Conservation (phyloP, 768 basidiomycete species). For the Kwoniella sp. region DNA sequence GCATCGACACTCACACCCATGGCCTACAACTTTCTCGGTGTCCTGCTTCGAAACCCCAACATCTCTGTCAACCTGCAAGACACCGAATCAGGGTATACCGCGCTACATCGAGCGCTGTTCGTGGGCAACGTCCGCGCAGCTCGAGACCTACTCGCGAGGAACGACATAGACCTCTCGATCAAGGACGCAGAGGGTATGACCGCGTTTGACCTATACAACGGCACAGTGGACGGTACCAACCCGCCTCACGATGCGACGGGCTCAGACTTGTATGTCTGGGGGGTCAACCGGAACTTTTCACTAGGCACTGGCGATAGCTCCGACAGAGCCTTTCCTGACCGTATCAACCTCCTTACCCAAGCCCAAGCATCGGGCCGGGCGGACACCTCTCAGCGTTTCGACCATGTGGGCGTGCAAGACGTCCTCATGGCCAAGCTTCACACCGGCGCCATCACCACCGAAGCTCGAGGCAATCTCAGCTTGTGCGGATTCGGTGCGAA, state of each 20-base stretch:
- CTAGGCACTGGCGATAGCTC: slow-evolving; percentile 77
- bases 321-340: slow-evolving; percentile 75
- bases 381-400: slow-evolving; percentile 56
- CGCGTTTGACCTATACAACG: slow-evolving; percentile 88
- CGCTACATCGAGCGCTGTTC: slow-evolving; percentile 82
- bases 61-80: slow-evolving; percentile 78
- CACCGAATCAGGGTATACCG: slow-evolving; percentile 81
- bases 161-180: slow-evolving; percentile 65
- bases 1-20: slow-evolving; percentile 61
- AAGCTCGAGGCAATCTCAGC: slow-evolving; percentile 66
- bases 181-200: slow-evolving; percentile 85
- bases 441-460: slow-evolving; percentile 73
- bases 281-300: slow-evolving; percentile 78
- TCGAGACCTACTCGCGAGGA: slow-evolving; percentile 66
- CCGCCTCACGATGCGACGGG: slow-evolving; percentile 47
- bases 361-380: slow-evolving; percentile 34
- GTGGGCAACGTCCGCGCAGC: slow-evolving; percentile 60
- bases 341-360: slow-evolving; percentile 57
- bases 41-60: slow-evolving; percentile 68
- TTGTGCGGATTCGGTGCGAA: slow-evolving; percentile 86
- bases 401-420: slow-evolving; percentile 61
- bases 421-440: slow-evolving; percentile 83
- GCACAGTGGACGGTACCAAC: slow-evolving; percentile 63
- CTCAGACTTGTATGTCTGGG: slow-evolving; percentile 80
- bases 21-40: slow-evolving; percentile 70